phyloP scores from a whole-genome alignment of 805 yeast genomes.

The Pichia ethanolica region DNA sequence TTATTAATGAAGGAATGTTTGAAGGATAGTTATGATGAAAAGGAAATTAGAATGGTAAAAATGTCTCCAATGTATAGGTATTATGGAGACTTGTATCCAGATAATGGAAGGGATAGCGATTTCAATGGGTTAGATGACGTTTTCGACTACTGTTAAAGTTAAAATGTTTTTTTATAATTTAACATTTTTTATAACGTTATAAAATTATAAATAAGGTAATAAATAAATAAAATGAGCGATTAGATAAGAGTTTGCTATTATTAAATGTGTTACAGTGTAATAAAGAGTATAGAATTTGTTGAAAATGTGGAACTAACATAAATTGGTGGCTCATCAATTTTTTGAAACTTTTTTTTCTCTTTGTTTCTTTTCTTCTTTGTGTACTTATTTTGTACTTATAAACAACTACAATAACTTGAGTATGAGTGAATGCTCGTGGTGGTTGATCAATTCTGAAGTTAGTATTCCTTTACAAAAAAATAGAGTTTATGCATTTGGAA shows the following conservation, averaged over 20 bases:
- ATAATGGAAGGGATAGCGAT: constrained; percentile 10
- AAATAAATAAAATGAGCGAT: background rate
- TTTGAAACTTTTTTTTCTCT: background rate
- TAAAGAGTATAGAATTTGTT: too few species aligned
- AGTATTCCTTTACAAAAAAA: constrained; percentile 21
- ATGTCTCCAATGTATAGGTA: constrained; percentile 13
- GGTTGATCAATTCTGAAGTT: background rate
- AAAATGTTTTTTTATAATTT: too few species aligned
- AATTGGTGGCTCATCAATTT: background rate
- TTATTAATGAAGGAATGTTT: constrained; percentile 1
- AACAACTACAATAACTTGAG: too few species aligned
- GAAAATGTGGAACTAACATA: too few species aligned
- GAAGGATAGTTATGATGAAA: background rate
- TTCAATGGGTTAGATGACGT: background rate
- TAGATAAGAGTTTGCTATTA: background rate
- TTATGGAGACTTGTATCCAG: constrained; percentile 13
- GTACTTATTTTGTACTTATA: too few species aligned
- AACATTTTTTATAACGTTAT: background rate
- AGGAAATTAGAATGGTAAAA: background rate
- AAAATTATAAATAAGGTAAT: background rate
- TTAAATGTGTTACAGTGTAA: too few species aligned
- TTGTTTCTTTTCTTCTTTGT: too few species aligned
- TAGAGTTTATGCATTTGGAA: constrained; percentile 36
- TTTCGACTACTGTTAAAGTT: too few species aligned
- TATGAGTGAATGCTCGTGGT: background rate